Evolutionary conservation across 495 filamentous ascomycete species (phyloP).

Genomic region (Lasiosphaeria miniovina): DNA sequence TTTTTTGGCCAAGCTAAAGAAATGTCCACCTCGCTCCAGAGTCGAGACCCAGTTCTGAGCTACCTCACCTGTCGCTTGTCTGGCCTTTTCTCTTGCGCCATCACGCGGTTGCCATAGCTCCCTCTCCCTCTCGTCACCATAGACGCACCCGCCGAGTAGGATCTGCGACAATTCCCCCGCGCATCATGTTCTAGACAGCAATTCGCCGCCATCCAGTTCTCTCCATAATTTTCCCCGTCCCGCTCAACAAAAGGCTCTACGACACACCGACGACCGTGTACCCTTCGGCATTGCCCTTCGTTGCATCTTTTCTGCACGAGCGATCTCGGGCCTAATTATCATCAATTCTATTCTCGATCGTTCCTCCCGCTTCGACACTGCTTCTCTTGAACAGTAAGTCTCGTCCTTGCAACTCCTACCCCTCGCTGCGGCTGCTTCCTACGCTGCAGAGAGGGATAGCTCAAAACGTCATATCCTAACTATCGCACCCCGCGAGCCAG

Average conservation of each 20-base stretch:
- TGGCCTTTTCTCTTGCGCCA: constrained; percentile 17
- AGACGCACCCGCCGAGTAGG: background rate
- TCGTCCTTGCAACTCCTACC: no score
- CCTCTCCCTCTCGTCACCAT: background rate
- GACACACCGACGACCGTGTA: background rate
- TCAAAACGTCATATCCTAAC: background rate
- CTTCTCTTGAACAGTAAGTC: no score
- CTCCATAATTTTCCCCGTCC: background rate
- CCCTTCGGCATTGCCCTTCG: background rate
- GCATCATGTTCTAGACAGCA: constrained; percentile 10
- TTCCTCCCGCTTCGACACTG: no score
- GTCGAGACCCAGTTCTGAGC: constrained; percentile 12
- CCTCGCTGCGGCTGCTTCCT: no score
- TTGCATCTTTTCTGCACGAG: background rate
- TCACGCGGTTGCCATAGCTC: background rate
- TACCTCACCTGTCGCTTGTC: constrained; percentile 10
- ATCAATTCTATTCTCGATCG: background rate
- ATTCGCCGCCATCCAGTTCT: background rate
- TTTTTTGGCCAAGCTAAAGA: constrained; percentile 22
- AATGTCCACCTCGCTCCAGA: constrained; percentile 14
- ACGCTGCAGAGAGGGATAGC: no score
- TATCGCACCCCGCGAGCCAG: no score
- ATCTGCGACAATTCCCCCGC: constrained; percentile 11
- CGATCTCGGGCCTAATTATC: background rate
- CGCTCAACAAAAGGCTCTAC: background rate